phyloP scores from a whole-genome alignment of 768 basidiomycete species.

The Panus rudis region DNA sequence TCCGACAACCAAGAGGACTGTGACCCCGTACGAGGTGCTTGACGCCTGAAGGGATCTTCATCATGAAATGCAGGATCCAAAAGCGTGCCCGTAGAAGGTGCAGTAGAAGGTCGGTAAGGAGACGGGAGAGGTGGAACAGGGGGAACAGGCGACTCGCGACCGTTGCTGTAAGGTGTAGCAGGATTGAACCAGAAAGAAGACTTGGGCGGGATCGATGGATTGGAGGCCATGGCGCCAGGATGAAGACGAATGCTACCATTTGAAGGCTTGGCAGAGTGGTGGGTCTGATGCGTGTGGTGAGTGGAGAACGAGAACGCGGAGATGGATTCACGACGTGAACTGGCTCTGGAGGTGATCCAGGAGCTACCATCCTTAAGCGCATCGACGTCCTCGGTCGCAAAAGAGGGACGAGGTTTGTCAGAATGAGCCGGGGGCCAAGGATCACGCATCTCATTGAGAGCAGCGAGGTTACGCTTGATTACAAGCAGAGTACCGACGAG shows the following conservation, averaged over 20 bases:
- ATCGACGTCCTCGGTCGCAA: slow-evolving; percentile 67
- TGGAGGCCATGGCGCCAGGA: slow-evolving; percentile 29
- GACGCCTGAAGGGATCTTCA: slow-evolving; percentile 60
- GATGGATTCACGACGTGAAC: slow-evolving; percentile 46
- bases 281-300: slow-evolving; percentile 51
- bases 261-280: slow-evolving; percentile 36
- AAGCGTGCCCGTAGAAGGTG: slow-evolving; percentile 33
- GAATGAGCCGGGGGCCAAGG: slow-evolving; percentile 55
- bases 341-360: slow-evolving; percentile 70
- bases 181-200: slow-evolving; percentile 60
- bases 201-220: slow-evolving; percentile 34
- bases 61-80: too few relatives aligned
- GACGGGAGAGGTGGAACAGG: slow-evolving; percentile 53
- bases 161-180: slow-evolving; percentile 28
- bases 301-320: slow-evolving; percentile 74
- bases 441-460: slow-evolving; percentile 43
- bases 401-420: slow-evolving; percentile 53
- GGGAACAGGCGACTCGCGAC: slow-evolving; percentile 39
- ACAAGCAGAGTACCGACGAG: slow-evolving; percentile 55
- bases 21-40: slow-evolving; percentile 48
- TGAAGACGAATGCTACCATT: slow-evolving; percentile 19
- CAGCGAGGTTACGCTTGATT: slow-evolving; percentile 58
- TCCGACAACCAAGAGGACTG: slow-evolving; percentile 74
- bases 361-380: slow-evolving; percentile 68
- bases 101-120: slow-evolving; percentile 37